Percentiles rank a stretch among this genome's conserved stretches.
Conservation (phyloP, 176 grass and related monocot genomes). For the Aechmea fasciata region DNA sequence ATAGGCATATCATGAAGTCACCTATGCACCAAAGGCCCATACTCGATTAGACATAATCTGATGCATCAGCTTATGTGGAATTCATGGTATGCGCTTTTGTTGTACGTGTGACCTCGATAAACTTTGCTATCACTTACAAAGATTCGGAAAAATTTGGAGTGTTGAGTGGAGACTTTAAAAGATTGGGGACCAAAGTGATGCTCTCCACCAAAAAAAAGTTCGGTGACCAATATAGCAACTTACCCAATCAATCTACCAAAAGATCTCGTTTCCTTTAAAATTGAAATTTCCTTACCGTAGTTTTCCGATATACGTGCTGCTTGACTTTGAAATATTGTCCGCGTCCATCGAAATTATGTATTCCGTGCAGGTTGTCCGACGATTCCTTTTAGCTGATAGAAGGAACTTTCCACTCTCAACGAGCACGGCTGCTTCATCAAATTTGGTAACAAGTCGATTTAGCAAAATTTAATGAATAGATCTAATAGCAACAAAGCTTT, state of each 20-base stretch:
- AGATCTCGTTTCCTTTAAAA: background rate
- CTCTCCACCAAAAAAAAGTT: too few species aligned
- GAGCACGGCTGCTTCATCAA: conserved; percentile 45
- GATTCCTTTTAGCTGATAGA: conserved; percentile 67
- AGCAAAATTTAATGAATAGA: background rate
- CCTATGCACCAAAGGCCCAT: too few species aligned
- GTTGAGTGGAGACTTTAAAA: too few species aligned
- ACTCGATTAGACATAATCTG: too few species aligned
- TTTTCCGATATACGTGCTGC: conserved; percentile 65
- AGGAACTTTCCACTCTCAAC: conserved; percentile 83
- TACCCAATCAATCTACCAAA: background rate
- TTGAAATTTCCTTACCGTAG: conserved; percentile 35
- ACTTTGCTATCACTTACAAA: too few species aligned
- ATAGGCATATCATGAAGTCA: too few species aligned
- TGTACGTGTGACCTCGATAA: too few species aligned
- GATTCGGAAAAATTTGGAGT: too few species aligned
- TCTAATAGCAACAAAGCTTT: background rate
- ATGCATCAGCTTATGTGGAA: too few species aligned
- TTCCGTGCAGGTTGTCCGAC: conserved; percentile 44
- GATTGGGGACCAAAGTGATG: too few species aligned
- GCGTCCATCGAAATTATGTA: conserved; percentile 76
- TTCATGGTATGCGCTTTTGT: too few species aligned
- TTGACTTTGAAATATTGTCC: conserved; percentile 54
- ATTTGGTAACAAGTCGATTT: background rate
- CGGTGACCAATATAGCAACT: too few species aligned